Conservation (phyloP, 2,329 filamentous ascomycete species). For the Apiospora malaysiana region DNA sequence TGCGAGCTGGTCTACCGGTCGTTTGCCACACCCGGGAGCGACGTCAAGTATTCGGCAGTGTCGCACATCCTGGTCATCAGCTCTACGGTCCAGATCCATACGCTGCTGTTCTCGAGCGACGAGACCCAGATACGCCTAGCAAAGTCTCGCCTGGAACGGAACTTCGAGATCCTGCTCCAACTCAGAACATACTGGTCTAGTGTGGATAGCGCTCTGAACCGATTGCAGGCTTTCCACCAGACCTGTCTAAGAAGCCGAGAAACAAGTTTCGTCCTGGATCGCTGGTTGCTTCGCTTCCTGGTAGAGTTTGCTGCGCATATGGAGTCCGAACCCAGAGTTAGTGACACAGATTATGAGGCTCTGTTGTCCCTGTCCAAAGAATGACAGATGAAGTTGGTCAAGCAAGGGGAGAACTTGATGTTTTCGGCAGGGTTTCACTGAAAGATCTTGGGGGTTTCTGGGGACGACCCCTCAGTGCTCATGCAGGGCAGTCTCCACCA, state of each 20-base stretch:
- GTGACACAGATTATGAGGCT: slow-evolving; percentile 30
- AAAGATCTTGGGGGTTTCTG: background rate
- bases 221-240: slow-evolving; percentile 48
- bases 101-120: slow-evolving; percentile 47
- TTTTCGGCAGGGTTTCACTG: background rate
- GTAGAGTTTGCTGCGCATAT: slow-evolving; percentile 40
- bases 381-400: slow-evolving; percentile 7
- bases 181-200: slow-evolving; percentile 49
- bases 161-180: slow-evolving; percentile 50
- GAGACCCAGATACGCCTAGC: slow-evolving; percentile 44
- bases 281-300: slow-evolving; percentile 49
- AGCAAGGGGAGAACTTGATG: background rate
- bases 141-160: slow-evolving; percentile 45
- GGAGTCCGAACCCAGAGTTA: slow-evolving; percentile 32
- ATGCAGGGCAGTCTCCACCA: background rate
- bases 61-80: slow-evolving; percentile 53
- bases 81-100: slow-evolving; percentile 54
- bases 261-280: slow-evolving; percentile 46
- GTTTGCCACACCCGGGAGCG: slow-evolving; percentile 43
- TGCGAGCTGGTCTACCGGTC: slow-evolving; percentile 48
- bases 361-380: slow-evolving; percentile 31
- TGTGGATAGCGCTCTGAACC: slow-evolving; percentile 44
- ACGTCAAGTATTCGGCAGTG: slow-evolving; percentile 50
- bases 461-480: background rate
- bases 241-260: slow-evolving; percentile 45